Conservation (phyloP, 1,284 basidiomycete species). For the Entoloma clypeatum region DNA sequence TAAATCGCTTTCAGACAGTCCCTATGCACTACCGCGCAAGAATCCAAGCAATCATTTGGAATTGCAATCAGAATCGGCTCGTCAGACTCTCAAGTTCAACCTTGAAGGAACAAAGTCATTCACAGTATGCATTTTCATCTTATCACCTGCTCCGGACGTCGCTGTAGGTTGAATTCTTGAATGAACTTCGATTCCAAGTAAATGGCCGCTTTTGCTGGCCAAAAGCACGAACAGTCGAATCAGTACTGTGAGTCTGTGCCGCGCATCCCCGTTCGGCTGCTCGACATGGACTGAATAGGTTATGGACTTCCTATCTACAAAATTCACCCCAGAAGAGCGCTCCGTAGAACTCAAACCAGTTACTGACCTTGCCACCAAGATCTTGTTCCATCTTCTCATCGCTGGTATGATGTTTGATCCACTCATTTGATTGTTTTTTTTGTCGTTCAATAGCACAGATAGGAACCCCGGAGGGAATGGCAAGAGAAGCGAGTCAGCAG, state of each 20-base stretch:
- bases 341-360: not conserved
- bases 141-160: not conserved
- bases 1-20: too few relatives aligned
- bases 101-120: not conserved
- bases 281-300: not conserved
- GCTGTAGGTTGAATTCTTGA: not conserved
- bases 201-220: not conserved
- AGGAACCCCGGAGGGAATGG: too few relatives aligned
- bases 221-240: not conserved
- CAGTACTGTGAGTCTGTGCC: not conserved
- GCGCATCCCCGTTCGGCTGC: not conserved
- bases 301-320: not conserved
- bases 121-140: not conserved
- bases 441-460: too few relatives aligned
- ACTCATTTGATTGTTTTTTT: too few relatives aligned
- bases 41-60: constrained; percentile 73
- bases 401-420: constrained; percentile 3
- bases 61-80: not conserved
- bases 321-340: not conserved
- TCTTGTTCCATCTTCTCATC: constrained; percentile 7
- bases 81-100: too few relatives aligned
- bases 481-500: too few relatives aligned
- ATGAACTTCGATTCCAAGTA: not conserved
- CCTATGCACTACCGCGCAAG: constrained; percentile 63
- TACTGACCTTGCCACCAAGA: constrained; percentile 1